Evolutionary conservation across 768 basidiomycete species (phyloP).

Genomic region (Termitomyces sp.): DNA sequence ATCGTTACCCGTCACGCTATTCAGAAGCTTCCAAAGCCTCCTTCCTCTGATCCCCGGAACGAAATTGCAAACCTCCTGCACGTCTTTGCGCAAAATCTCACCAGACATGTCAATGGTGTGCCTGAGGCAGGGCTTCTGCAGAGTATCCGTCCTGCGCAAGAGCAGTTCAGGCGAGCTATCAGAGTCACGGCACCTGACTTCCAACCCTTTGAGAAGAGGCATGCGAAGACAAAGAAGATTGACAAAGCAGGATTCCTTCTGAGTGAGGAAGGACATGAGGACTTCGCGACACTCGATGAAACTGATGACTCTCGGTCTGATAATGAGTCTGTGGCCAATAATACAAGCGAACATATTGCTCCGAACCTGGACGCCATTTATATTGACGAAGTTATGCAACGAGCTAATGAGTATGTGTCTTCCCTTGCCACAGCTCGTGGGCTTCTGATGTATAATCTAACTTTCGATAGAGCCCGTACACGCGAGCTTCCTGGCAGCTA

Average conservation of each 20-base stretch:
- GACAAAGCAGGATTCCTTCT: slow-evolving; percentile 25
- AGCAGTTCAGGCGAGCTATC: slow-evolving; percentile 42
- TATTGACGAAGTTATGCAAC: slow-evolving; percentile 45
- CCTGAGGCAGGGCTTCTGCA: slow-evolving; percentile 53
- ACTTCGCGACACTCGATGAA: neutral
- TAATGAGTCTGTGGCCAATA: neutral
- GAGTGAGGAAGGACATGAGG: slow-evolving; percentile 29
- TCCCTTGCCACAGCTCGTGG: neutral
- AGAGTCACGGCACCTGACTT: slow-evolving; percentile 53
- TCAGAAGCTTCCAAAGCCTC: slow-evolving; percentile 37
- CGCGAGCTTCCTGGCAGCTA: slow-evolving; percentile 66
- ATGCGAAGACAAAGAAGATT: slow-evolving; percentile 9
- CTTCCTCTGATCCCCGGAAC: slow-evolving; percentile 47
- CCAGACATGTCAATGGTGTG: slow-evolving; percentile 43
- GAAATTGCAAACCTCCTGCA: slow-evolving; percentile 48
- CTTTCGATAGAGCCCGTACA: slow-evolving; percentile 48
- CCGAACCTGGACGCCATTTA: slow-evolving; percentile 26
- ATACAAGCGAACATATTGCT: neutral
- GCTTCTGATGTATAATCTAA: neutral
- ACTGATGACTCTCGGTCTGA: neutral
- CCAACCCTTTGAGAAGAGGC: slow-evolving; percentile 33
- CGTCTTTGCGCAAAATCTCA: slow-evolving; percentile 41
- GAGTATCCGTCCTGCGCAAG: slow-evolving; percentile 41
- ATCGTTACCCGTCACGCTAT: slow-evolving; percentile 24
- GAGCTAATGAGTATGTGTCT: slow-evolving; percentile 38